Evolutionary conservation across 179 eudicot genomes (phyloP).

Genomic region (Pouteria campechiana): DNA sequence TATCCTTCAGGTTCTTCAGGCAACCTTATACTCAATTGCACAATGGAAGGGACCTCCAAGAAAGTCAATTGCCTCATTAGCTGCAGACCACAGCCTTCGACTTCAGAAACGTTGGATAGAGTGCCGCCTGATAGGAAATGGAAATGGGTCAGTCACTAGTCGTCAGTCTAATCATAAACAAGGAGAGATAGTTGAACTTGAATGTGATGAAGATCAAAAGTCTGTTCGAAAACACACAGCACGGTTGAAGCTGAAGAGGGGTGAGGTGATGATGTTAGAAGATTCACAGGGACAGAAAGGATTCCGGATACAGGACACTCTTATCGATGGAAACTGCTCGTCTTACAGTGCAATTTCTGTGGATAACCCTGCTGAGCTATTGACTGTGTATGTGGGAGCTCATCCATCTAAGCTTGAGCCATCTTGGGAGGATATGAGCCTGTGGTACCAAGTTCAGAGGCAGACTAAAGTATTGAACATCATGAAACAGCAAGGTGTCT

Average conservation of each 20-base stretch:
- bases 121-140: conserved; percentile 32
- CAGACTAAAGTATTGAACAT: conserved; percentile 76
- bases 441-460: conserved; percentile 94
- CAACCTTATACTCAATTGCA: conserved; percentile 56
- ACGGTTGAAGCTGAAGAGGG: conserved; percentile 40
- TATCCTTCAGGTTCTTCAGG: conserved; percentile 54
- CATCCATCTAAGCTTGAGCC: conserved; percentile 85
- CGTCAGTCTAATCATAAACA: conserved; percentile 17
- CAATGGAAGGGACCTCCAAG: conserved; percentile 66
- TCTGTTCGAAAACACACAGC: conserved; percentile 23
- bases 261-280: conserved; percentile 45
- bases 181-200: conserved; percentile 58
- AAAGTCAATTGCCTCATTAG: conserved; percentile 57
- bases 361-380: conserved; percentile 32
- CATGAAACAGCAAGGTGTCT: conserved; percentile 49
- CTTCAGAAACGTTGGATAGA: conserved; percentile 70
- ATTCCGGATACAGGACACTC: conserved; percentile 45
- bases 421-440: conserved; percentile 85
- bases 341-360: conserved; percentile 41
- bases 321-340: conserved; percentile 34
- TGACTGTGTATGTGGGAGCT: conserved; percentile 62
- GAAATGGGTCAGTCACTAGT: conserved; percentile 18
- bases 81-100: conserved; percentile 65
- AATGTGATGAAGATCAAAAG: conserved; percentile 21
- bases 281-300: conserved; percentile 44